Evolutionary conservation across 2,329 filamentous ascomycete species (phyloP), one percentile per base, ranked within the genome.

Genomic region (Ophiostoma tasmaniense): DNA sequence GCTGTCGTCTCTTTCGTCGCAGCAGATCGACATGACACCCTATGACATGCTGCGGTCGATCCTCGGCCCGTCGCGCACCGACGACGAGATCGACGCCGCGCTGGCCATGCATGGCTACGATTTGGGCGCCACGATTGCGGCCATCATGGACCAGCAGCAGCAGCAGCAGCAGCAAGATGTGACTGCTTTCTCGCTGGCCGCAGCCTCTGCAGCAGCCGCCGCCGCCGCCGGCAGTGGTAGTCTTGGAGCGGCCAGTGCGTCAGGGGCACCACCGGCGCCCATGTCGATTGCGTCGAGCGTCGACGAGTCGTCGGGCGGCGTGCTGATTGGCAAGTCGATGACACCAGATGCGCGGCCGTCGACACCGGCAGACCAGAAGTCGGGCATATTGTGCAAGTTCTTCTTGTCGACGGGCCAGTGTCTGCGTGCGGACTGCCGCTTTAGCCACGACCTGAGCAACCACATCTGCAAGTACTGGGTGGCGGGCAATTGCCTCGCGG

Each of bases 401-500:
- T 98, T 93, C 83, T 83, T 99, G 72, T 94, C 93, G 11, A 96
- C 91, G 8, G 95, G 95, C n/a, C 91, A 95, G 78, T 99, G 95
- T 78, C 88, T 97, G 67, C 88, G 95, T 70, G 94, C 94, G 71
- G 95, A 99, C 79, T 99, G 95, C 78, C 90, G 94, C 70, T 99
- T 98, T 79, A 97, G 93, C 74, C 95, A 99, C 78, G 94, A 99
- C 77, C 85, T 97, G 62, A 96, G 92, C 76, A 96, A 91, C 76
- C 95, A 97, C 75, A 86, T 99, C 71, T 99, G 95, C 93, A 98
- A 98, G 92, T 96, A 98, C 78, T 99, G 93, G 92, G 85, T 99
- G 67, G 92, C 92, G 81, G 95, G 95, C 1, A 97, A 94, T 75
- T 99, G 95, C 77, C 85, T 99, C 42, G 95, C 95, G 25, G 94